Base-by-base conservation (phyloP, 768 basidiomycete genomes). In the Leccinum arenicola region DNA sequence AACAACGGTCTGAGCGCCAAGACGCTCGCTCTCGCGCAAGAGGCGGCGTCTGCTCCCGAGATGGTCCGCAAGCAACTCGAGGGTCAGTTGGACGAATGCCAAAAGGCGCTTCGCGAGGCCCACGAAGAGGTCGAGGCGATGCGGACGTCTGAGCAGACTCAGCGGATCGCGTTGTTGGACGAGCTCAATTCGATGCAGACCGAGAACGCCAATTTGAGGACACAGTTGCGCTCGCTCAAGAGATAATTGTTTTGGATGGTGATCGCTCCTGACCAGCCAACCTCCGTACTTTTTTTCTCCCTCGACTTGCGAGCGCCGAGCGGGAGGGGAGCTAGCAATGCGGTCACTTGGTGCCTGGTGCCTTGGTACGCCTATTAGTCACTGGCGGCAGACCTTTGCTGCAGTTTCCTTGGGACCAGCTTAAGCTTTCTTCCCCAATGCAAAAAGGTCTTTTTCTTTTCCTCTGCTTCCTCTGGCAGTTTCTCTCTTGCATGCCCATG, bases 101-200 rank as follows among this genome's bases (percentile, higher is more conserved):
- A 82, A 65, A 81, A 81, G 50, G 80, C 84, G 54, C 78, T 94
- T 50, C 80, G 84, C 52, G 78, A 81, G 19, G 86, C 87, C 9
- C 78, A 82, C 67, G 86, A 84, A 27, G 89, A 95, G 69, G 73
- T 93, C 43, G 81, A 88, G 17, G 81, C 76, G 40, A 84, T 89
- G 81, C 80, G 78, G 45, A 78, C 75, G 63, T 84, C 85, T 15
- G 92, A 95, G 67, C 89, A 93, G 74, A 82, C 79, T 9, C 94
- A 95, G 75, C 80, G 88, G 63, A 85, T 93, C 56, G 87, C 88
- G 33, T 70, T 99, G 56, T 78, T 99, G 47, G 94, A 97, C 68
- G 93, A 96, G 76, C 80, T 96, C 66, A 94, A 92, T 70, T 78
- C 82, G 54, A 81, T 88, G 75, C 91, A 93, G 75, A 87, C 82